Evolutionary conservation across 225 moss, liverwort and hornwort genomes (phyloP), one percentile per base, ranked within the genome.

Genomic region (Lunularia cruciata): DNA sequence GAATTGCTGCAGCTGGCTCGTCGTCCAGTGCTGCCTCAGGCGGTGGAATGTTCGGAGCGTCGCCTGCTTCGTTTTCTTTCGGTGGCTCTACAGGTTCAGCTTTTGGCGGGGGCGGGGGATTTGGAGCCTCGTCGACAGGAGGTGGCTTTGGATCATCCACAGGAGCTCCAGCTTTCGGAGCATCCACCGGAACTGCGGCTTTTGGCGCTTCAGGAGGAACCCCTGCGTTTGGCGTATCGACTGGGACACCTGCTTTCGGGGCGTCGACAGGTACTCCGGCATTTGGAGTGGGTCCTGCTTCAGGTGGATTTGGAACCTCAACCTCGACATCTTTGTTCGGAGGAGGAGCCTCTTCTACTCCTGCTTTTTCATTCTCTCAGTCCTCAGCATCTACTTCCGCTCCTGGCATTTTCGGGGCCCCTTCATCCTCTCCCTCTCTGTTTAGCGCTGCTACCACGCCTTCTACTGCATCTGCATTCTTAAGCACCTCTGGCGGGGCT

Each of bases 291-390:
- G 3, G 57, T 71, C 58, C 77, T 48, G 55, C 77, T 2, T 39
- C 65, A 5, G 68, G 71, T 27, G 74, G 70, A 2, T 82, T 82
- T 47, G 81, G 74, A 25, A 64, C 61, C 0, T 49, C 76, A 2
- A 33, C 64, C 19, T 3, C 76, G 14, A 11, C 76, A 13, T 57
- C 81, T 35, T 3, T 68, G 10, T 82, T 77, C 43, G 71, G 71
- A 2, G 77, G 66, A 16, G 30, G 26, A 0, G 16, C 73, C 8
- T 23, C 72, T 7, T 43, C 67, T 42, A 37, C 80, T 35, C 51
- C 79, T 3, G 69, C 58, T 8, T 81, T 77, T 60, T 74, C 77
- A 13, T 82, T 82, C 47, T 56, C 81, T 14, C 81, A 82, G 36
- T 33, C 74, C 2, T 46, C 78, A 16, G 73, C 46, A 13, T 49